phyloP scores from a whole-genome alignment of 129 eudicot species.

The Heracleum sosnowskyi region DNA sequence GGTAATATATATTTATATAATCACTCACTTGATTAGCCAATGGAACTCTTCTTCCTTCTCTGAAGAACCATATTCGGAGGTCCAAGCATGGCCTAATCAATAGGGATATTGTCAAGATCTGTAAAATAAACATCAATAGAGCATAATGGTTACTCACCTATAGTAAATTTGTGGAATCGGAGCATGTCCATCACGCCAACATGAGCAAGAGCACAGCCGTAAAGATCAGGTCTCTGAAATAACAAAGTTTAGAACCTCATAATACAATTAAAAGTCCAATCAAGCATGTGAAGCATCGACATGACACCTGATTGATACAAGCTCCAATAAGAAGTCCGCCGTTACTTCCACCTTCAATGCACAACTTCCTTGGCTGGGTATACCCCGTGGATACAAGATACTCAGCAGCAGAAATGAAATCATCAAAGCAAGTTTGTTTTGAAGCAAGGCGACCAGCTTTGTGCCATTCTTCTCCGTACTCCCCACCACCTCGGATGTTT shows the following conservation, averaged over 20 bases:
- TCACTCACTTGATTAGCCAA: conserved; percentile 73
- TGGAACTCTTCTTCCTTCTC: conserved; percentile 78
- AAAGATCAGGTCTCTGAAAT: conserved; percentile 80
- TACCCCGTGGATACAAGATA: conserved; percentile 75
- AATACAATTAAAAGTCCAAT: background rate
- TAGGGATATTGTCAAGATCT: conserved; percentile 1
- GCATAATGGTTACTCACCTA: conserved; percentile 42
- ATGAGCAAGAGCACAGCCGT: conserved; percentile 97
- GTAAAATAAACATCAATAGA: background rate
- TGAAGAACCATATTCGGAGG: conserved; percentile 83
- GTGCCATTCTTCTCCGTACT: conserved; percentile 99
- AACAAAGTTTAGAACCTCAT: conserved; percentile 11
- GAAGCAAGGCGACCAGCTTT: conserved; percentile 64
- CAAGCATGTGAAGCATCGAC: background rate
- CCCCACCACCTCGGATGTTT: conserved; percentile 98
- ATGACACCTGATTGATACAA: conserved; percentile 82
- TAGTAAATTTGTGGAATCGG: conserved; percentile 87
- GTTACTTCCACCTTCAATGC: conserved; percentile 98
- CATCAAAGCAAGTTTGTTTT: conserved; percentile 87
- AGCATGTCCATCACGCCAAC: conserved; percentile 99
- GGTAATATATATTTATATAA: background rate
- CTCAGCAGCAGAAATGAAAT: conserved; percentile 73
- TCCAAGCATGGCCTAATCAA: conserved; percentile 88
- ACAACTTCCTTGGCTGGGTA: conserved; percentile 65
- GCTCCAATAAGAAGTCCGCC: conserved; percentile 93